phyloP scores from a whole-genome alignment of 495 filamentous ascomycete species.

The Xylaria venustula region DNA sequence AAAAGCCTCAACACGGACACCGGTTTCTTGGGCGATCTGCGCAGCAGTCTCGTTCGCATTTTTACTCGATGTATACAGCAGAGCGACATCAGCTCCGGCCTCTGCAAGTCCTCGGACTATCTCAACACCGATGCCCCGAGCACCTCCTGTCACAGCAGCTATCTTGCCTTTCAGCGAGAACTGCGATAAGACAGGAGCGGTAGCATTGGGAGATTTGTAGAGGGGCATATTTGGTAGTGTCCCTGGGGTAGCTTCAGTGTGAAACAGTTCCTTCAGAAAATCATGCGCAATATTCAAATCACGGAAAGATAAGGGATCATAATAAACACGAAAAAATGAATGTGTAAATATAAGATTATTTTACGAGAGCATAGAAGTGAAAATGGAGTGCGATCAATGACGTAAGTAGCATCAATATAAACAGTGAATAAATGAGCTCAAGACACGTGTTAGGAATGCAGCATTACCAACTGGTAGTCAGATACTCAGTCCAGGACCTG shows the following conservation, averaged over 20 bases:
- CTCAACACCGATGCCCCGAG: conserved; percentile 44
- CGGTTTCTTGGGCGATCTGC: conserved; percentile 51
- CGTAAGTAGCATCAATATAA: no score
- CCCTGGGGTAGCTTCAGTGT: no score
- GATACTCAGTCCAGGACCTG: no score
- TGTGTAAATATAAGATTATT: no score
- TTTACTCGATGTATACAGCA: conserved; percentile 29
- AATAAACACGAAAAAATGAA: no score
- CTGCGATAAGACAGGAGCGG: conserved; percentile 28
- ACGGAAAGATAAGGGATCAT: no score
- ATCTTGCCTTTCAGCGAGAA: conserved; percentile 45
- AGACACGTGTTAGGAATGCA: no score
- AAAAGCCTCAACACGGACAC: conserved; percentile 59
- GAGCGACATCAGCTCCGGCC: conserved; percentile 39
- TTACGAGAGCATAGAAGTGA: not conserved
- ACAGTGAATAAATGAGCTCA: no score
- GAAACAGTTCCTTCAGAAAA: no score
- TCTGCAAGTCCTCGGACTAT: conserved; percentile 37
- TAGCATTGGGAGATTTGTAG: conserved; percentile 23
- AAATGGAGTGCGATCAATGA: no score
- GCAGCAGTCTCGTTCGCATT: conserved; percentile 43
- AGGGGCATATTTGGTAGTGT: conserved; percentile 21
- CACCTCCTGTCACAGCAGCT: conserved; percentile 44
- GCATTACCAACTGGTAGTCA: no score
- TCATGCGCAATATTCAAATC: no score